phyloP scores from a whole-genome alignment of 176 grass and related monocot species.

The Chloris gayana region DNA sequence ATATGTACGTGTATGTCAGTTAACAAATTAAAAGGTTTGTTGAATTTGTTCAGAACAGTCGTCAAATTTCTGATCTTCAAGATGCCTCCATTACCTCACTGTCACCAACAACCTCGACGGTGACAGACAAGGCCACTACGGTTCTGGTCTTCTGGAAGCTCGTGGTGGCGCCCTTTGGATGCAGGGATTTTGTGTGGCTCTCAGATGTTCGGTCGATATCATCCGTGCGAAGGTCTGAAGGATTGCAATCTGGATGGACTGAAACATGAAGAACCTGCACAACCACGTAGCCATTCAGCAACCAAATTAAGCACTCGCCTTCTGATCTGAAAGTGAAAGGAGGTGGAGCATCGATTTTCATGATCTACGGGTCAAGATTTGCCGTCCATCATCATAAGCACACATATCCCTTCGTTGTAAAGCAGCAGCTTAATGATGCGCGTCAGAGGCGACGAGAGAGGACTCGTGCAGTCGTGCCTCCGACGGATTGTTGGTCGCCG shows the following conservation, averaged over 20 bases:
- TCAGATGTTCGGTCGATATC: background rate
- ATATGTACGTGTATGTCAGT: too few relatives aligned
- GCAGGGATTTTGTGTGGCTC: background rate
- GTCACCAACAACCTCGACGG: conserved; percentile 24
- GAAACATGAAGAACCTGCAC: background rate
- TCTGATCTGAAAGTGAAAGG: background rate
- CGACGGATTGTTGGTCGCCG: background rate
- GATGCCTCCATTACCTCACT: conserved; percentile 24
- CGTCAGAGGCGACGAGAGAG: background rate
- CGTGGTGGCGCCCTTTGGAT: background rate
- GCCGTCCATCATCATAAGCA: background rate
- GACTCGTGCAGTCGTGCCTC: background rate
- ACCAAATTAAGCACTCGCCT: background rate
- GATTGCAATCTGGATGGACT: background rate
- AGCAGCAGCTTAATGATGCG: conserved; percentile 43
- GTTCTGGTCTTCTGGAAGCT: background rate
- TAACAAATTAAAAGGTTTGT: background rate
- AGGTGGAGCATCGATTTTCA: background rate
- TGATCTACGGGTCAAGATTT: background rate
- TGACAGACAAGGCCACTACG: background rate
- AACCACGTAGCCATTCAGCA: background rate
- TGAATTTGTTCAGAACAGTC: background rate
- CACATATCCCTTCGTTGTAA: conserved; percentile 28
- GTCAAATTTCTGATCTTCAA: background rate
- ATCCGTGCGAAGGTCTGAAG: background rate